phyloP scores from a whole-genome alignment of 2,329 filamentous ascomycete species.

The Tricladium varicosporioides region DNA sequence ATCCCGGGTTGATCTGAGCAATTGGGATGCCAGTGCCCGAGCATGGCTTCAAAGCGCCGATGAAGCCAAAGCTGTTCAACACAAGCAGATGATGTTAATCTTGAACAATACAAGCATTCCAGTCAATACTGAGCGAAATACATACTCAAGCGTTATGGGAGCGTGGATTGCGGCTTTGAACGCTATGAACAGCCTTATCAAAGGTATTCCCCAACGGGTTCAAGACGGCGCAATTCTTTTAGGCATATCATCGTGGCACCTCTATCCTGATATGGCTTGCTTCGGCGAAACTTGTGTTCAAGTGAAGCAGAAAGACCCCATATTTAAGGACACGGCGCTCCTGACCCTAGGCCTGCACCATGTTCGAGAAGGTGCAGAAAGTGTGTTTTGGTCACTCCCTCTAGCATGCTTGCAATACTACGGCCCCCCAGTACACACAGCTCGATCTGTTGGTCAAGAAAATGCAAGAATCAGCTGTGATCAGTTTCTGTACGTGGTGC shows the following conservation, averaged over 20 bases:
- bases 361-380: not conserved
- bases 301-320: constrained; percentile 23
- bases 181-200: constrained; percentile 23
- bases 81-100: constrained; percentile 28
- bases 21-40: constrained; percentile 36
- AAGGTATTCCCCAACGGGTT: constrained; percentile 22
- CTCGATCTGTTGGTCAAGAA: not conserved
- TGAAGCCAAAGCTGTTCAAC: constrained; percentile 21
- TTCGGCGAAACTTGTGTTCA: not conserved
- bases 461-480: not conserved
- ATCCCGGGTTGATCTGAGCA: constrained; percentile 24
- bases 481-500: constrained; percentile 1
- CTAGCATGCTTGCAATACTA: constrained; percentile 12
- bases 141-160: constrained; percentile 24
- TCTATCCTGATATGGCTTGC: constrained; percentile 25
- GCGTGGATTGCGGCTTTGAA: constrained; percentile 27
- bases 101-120: constrained; percentile 23
- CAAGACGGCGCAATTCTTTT: constrained; percentile 18
- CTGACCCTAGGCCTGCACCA: constrained; percentile 23
- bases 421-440: constrained; percentile 12
- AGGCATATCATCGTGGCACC: constrained; percentile 27
- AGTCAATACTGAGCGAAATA: constrained; percentile 17
- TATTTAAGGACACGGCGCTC: constrained; percentile 11
- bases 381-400: constrained; percentile 19
- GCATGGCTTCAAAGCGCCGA: constrained; percentile 35